phyloP scores from a whole-genome alignment of 1,284 basidiomycete genomes.

The Fistulinella staudtii region DNA sequence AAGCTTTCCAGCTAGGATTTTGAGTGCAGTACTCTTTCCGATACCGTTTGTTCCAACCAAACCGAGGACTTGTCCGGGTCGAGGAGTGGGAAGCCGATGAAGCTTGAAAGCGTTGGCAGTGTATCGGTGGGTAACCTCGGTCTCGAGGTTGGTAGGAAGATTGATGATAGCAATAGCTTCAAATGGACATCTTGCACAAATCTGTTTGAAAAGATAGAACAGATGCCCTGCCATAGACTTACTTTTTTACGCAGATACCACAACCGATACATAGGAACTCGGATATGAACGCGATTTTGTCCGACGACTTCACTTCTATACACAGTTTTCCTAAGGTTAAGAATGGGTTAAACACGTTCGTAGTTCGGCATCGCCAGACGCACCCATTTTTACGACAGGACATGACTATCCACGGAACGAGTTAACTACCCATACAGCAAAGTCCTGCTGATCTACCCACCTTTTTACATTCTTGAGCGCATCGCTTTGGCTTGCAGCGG shows the following conservation, averaged over 20 bases:
- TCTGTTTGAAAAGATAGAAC: conserved; percentile 5
- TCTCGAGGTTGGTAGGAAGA: conserved; percentile 90
- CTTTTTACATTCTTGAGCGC: conserved; percentile 91
- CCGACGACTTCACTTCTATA: conserved; percentile 91
- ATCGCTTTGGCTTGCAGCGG: conserved; percentile 91
- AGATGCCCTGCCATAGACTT: conserved; percentile 30
- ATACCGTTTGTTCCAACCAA: conserved; percentile 98
- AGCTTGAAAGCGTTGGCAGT: conserved; percentile 98
- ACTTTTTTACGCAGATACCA: conserved; percentile 99
- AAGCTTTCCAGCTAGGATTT: conserved; percentile 91
- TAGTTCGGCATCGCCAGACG: conserved; percentile 23
- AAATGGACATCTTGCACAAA: conserved; percentile 78
- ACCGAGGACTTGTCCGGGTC: conserved; percentile 93
- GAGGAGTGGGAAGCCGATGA: conserved; percentile 90
- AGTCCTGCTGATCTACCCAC: conserved; percentile 35
- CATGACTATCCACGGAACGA: conserved; percentile 62
- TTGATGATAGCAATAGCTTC: conserved; percentile 98
- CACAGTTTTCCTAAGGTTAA: conserved; percentile 78
- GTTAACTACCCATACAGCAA: neutral
- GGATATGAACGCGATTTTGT: conserved; percentile 97
- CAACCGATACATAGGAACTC: conserved; percentile 96
- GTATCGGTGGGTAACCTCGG: conserved; percentile 95
- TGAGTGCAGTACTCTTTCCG: conserved; percentile 94
- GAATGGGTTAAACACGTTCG: neutral
- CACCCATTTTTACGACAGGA: conserved; percentile 97